Evolutionary conservation across 345 rosid genomes (phyloP).

Genomic region (Pistacia vera): DNA sequence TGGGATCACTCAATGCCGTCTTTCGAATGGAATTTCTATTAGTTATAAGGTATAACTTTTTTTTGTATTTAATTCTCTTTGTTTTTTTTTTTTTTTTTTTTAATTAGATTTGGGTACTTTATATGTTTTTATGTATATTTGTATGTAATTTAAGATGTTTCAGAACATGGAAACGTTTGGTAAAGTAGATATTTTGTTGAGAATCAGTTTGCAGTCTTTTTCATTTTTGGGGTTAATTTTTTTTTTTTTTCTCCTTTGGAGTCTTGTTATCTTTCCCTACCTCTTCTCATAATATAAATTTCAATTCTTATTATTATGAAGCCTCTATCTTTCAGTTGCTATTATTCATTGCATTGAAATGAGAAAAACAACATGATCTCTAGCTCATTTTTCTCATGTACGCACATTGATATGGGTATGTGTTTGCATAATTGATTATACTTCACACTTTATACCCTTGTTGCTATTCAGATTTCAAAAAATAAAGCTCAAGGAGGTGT

Average conservation of each 20-base stretch:
- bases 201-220: too few species aligned
- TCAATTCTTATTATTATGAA: neutral
- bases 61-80: slow-evolving; percentile 7
- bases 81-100: slow-evolving; percentile 3
- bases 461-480: slow-evolving; percentile 56
- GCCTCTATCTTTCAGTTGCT: neutral
- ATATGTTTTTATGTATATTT: neutral
- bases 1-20: slow-evolving; percentile 78
- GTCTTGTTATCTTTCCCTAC: slow-evolving; percentile 1
- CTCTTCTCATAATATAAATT: neutral
- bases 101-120: neutral
- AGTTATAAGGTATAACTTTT: slow-evolving; percentile 69
- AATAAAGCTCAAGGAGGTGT: slow-evolving; percentile 91
- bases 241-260: neutral
- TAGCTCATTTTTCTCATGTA: neutral
- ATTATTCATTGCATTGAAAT: slow-evolving; percentile 9
- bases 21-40: slow-evolving; percentile 90
- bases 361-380: neutral
- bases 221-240: too few species aligned
- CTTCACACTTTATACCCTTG: slow-evolving; percentile 7
- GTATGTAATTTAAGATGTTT: slow-evolving; percentile 4
- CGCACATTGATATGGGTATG: slow-evolving; percentile 8
- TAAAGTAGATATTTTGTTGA: neutral
- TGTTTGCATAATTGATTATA: slow-evolving; percentile 1
- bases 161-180: neutral